phyloP scores from a whole-genome alignment of 2,329 filamentous ascomycete genomes.

The Tricladium varicosporioides region DNA sequence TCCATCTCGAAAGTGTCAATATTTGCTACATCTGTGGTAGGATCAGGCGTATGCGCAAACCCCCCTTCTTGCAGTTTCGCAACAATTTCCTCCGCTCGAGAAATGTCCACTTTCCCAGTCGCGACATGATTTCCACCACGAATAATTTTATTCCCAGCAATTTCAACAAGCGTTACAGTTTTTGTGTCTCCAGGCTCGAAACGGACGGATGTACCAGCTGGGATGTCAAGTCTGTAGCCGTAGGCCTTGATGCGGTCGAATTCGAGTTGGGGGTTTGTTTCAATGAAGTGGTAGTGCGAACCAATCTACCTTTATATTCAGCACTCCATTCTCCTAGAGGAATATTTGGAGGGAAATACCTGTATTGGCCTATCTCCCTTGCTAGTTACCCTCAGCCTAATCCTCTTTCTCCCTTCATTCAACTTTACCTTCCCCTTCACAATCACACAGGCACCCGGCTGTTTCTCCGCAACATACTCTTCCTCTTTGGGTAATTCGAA shows the following conservation, averaged over 20 bases:
- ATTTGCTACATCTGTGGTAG: conserved; percentile 47
- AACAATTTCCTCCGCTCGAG: conserved; percentile 64
- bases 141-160: conserved; percentile 77
- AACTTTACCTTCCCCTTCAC: conserved; percentile 65
- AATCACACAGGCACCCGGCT: conserved; percentile 76
- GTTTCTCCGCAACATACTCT: conserved; percentile 65
- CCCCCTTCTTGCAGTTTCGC: conserved; percentile 66
- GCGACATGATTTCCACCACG: conserved; percentile 81
- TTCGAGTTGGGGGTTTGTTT: conserved; percentile 85
- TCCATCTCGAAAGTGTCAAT: conserved; percentile 70
- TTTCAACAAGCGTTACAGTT: conserved; percentile 86
- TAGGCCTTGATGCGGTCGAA: conserved; percentile 84
- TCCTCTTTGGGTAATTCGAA: conserved; percentile 65
- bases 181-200: conserved; percentile 94
- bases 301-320: conserved; percentile 54
- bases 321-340: background rate
- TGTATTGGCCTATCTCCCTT: conserved; percentile 88
- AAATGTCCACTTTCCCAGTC: conserved; percentile 65
- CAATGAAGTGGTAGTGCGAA: conserved; percentile 94
- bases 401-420: conserved; percentile 72
- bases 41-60: conserved; percentile 75
- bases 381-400: conserved; percentile 75
- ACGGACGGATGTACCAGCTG: conserved; percentile 85
- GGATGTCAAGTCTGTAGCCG: conserved; percentile 83
- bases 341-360: conserved; percentile 42